Percentiles rank a stretch among this genome's conserved stretches.
Evolutionary conservation across 331 rosid species (phyloP).

Genomic region (Quercus phellos): DNA sequence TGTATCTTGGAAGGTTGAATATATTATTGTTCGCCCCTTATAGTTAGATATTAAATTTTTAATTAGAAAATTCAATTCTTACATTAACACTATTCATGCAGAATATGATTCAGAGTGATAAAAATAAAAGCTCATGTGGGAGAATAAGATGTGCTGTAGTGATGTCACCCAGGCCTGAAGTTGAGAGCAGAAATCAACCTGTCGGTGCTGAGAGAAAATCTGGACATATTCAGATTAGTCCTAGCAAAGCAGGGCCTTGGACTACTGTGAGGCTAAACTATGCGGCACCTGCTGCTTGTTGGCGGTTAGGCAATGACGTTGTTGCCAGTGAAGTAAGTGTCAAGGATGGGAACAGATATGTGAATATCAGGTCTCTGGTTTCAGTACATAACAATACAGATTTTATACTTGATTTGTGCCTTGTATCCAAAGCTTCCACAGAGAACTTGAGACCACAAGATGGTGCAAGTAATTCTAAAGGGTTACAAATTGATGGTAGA

Average conservation of each 20-base stretch:
- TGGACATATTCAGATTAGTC: slow-evolving; percentile 94
- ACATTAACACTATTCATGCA: slow-evolving; percentile 8
- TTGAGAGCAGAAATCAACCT: slow-evolving; percentile 34
- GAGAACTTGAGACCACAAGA: slow-evolving; percentile 26
- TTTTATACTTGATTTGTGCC: slow-evolving; percentile 66
- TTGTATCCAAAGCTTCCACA: slow-evolving; percentile 38
- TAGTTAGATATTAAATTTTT: background rate
- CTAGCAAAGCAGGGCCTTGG: slow-evolving; percentile 94
- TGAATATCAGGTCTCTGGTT: slow-evolving; percentile 81
- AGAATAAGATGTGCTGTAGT: slow-evolving; percentile 63
- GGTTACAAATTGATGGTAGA: slow-evolving; percentile 28
- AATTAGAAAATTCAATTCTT: background rate
- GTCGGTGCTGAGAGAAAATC: slow-evolving; percentile 39
- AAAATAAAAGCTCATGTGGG: slow-evolving; percentile 27
- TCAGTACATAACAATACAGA: slow-evolving; percentile 73
- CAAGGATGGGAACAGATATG: slow-evolving; percentile 82
- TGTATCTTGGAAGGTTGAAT: slow-evolving; percentile 1
- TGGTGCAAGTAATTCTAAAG: slow-evolving; percentile 37
- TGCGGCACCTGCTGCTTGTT: slow-evolving; percentile 94
- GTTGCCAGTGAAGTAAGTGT: slow-evolving; percentile 94
- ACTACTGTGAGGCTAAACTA: slow-evolving; percentile 93
- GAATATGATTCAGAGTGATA: slow-evolving; percentile 39
- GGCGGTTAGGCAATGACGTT: slow-evolving; percentile 88
- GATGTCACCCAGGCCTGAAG: slow-evolving; percentile 50
- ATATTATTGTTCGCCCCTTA: background rate